phyloP scores from a whole-genome alignment of 306 rosid genomes.

The Trifolium repens region DNA sequence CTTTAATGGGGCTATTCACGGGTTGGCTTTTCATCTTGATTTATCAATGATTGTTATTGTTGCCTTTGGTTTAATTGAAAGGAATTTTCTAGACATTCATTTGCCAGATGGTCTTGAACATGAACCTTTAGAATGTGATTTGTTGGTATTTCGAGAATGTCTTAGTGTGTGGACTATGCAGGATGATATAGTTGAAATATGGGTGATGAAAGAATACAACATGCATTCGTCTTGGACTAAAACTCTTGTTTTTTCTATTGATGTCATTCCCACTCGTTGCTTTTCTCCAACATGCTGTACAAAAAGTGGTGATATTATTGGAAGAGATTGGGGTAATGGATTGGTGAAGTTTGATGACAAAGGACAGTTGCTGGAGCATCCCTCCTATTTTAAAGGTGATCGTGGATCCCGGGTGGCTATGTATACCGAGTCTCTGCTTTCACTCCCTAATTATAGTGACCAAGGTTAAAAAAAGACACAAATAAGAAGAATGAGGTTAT shows the following conservation, averaged over 20 bases:
- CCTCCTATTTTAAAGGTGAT: neutral
- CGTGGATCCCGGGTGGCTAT: neutral
- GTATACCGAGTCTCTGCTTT: conserved; percentile 33
- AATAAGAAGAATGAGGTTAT: neutral
- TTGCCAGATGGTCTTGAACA: neutral
- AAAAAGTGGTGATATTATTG: conserved; percentile 30
- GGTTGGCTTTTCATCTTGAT: neutral
- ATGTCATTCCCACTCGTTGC: neutral
- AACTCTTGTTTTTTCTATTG: neutral
- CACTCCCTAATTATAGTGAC: conserved; percentile 16
- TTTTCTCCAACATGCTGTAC: conserved; percentile 13
- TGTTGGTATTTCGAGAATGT: neutral
- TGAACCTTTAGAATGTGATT: neutral
- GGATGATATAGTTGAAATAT: neutral
- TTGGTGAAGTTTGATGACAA: too few relatives aligned
- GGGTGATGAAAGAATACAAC: neutral
- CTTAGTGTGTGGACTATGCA: neutral
- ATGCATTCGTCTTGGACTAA: neutral
- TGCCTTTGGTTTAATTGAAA: neutral
- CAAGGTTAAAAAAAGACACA: neutral
- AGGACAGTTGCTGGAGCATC: conserved; percentile 8
- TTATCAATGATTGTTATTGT: neutral
- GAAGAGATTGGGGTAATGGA: too few relatives aligned
- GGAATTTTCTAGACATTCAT: neutral
- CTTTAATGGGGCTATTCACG: neutral